Conservation (phyloP, 2,329 filamentous ascomycete genomes). For the Aspergillus sp. region DNA sequence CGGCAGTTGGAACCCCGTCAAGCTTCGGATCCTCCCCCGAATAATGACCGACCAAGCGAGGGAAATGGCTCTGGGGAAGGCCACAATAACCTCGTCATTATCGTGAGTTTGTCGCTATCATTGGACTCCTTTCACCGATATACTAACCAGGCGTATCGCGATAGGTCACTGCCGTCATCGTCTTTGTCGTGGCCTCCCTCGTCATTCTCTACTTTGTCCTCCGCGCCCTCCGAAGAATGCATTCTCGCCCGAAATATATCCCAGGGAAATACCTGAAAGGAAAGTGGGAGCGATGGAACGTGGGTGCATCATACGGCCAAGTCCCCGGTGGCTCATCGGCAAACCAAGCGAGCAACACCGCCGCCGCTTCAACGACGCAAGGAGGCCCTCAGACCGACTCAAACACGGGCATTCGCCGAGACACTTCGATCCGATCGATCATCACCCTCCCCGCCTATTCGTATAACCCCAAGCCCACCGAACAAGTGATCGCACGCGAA, state of each 20-base stretch:
- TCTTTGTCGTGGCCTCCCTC: conserved; percentile 37
- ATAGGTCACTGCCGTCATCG: conserved; percentile 35
- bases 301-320: conserved; percentile 47
- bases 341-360: conserved; percentile 27
- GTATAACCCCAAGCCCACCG: conserved; percentile 70
- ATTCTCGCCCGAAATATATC: conserved; percentile 56
- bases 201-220: conserved; percentile 41
- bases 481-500: conserved; percentile 83
- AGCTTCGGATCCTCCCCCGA: not conserved
- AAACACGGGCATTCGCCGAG: conserved; percentile 66
- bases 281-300: conserved; percentile 57
- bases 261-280: conserved; percentile 57
- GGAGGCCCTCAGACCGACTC: conserved; percentile 36
- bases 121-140: not conserved
- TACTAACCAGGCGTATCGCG: conserved; percentile 12
- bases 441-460: conserved; percentile 92
- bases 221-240: conserved; percentile 48
- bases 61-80: not conserved
- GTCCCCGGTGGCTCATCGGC: conserved; percentile 33
- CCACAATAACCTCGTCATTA: conserved; percentile 35
- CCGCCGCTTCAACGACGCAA: conserved; percentile 33
- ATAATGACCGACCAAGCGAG: not conserved
- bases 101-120: conserved; percentile 30
- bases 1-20: conserved; percentile 26
- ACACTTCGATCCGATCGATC: conserved; percentile 87